Percentiles rank a stretch among this genome's conserved stretches.
These are phyloP conservation scores for Crithidia sp. DNA, from an alignment of 208 protist species.

Conservation along the genomic window DNA sequence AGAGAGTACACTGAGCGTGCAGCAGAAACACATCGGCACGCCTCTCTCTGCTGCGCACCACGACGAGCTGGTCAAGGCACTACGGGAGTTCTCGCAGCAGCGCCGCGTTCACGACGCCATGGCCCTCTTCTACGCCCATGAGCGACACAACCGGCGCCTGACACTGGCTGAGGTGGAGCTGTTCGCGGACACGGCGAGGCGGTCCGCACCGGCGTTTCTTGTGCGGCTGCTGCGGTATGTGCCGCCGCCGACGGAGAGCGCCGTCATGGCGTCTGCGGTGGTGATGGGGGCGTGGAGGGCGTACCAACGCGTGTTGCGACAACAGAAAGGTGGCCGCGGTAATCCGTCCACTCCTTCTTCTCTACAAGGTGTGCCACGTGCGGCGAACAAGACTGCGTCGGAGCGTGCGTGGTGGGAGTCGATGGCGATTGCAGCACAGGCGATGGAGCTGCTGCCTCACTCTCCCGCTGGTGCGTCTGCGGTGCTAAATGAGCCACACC, in stretches of 20 bases:
- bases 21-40: conserved; percentile 17
- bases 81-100: conserved; percentile 31
- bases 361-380: not conserved
- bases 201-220: conserved; percentile 44
- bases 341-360: not conserved
- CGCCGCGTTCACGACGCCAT: conserved; percentile 38
- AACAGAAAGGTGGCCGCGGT: not conserved
- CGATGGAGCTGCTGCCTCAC: conserved; percentile 23
- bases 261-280: conserved; percentile 22
- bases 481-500: not conserved
- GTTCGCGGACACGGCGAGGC: conserved; percentile 52
- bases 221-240: conserved; percentile 38
- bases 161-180: conserved; percentile 42
- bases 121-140: conserved; percentile 46
- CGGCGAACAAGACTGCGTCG: not conserved
- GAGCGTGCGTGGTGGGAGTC: conserved; percentile 26
- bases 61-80: conserved; percentile 35
- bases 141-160: conserved; percentile 35
- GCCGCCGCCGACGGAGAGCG: conserved; percentile 35
- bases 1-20: conserved; percentile 7
- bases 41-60: conserved; percentile 43
- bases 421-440: conserved; percentile 19
- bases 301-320: conserved; percentile 26
- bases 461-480: too few relatives aligned
- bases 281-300: conserved; percentile 30